Base-by-base conservation (phyloP, 768 basidiomycete genomes). In the Collybiopsis luxurians region DNA sequence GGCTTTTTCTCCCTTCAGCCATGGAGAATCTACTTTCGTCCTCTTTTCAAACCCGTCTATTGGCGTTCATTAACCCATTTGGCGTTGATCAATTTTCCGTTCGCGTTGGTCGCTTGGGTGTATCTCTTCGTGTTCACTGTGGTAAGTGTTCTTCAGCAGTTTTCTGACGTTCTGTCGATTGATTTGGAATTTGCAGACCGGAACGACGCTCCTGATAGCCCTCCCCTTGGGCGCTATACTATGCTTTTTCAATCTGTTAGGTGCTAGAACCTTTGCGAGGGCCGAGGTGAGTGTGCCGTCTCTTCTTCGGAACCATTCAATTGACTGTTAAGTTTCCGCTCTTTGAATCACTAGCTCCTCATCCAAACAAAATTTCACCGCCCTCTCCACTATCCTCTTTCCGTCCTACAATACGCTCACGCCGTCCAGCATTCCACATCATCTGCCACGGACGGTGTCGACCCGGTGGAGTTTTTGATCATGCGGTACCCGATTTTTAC, bases 101-200 rank as follows among this genome's bases (percentile, higher is more conserved):
- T 81, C 63, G 88, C 88, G 15, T 70, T 92, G 57, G 66, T 75
- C n/a, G 86, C 88, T n/a, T 92, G 87, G 85, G 66, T 90, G 10
- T 92, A 83, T 66, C 73, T 89, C 15, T 90, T 92, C 62, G 83
- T 90, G 11, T 88, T 92, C 63, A 92, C 90, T 0, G 71, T 93
- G 69, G 90, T 91, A 63, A 62, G 86, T 76, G 39, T n/a, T 50
- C 23, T 43, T 23, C 49, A n/a, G n/a, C 17, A 47, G 12, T 46
- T 40, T 24, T 43, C n/a, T 43, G 34, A 57, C n/a, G 48, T 19
- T 24, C 40, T 44, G 34, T 45, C 15, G n/a, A 38, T 34, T 19
- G 38, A 24, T 31, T 45, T 11, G 15, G 3, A 9, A 15, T 12
- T 21, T 53, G 23, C 61, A 92, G 90, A 79, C 85, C 0, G 90